Evolutionary conservation across 257 asterid species (phyloP).

Genomic region (Ehretia macrophylla): DNA sequence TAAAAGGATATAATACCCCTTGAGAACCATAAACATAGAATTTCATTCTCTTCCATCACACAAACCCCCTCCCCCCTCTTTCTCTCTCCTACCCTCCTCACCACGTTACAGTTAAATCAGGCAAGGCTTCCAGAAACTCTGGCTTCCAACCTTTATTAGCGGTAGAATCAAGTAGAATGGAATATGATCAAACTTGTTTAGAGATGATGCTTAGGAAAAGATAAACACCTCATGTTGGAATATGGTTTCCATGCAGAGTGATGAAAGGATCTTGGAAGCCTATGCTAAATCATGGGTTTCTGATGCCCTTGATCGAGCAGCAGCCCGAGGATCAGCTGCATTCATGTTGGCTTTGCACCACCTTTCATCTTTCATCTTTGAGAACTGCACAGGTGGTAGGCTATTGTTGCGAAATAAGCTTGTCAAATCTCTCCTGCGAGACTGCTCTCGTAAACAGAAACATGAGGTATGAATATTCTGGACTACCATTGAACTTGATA

Average conservation of each 20-base stretch:
- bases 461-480: constrained; percentile 59
- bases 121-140: too few species aligned
- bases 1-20: too few species aligned
- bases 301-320: constrained; percentile 87
- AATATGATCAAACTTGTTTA: background rate
- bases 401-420: constrained; percentile 60
- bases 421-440: constrained; percentile 61
- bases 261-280: constrained; percentile 73
- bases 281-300: constrained; percentile 77
- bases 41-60: too few species aligned
- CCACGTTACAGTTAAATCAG: too few species aligned
- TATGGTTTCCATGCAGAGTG: constrained; percentile 51
- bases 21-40: too few species aligned
- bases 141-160: too few species aligned
- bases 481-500: too few species aligned
- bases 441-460: constrained; percentile 60
- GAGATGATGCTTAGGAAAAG: background rate
- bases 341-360: constrained; percentile 73
- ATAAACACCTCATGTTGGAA: background rate
- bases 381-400: constrained; percentile 23
- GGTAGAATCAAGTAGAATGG: too few species aligned
- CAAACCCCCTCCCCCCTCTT: too few species aligned
- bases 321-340: constrained; percentile 47
- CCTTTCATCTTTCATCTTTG: constrained; percentile 66
- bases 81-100: too few species aligned